A percentile compares a stretch with the other conserved stretches of the same genome.
phyloP scores from a whole-genome alignment of 192 early-diverging fungal genomes.

The Entophlyctis helioformis region DNA sequence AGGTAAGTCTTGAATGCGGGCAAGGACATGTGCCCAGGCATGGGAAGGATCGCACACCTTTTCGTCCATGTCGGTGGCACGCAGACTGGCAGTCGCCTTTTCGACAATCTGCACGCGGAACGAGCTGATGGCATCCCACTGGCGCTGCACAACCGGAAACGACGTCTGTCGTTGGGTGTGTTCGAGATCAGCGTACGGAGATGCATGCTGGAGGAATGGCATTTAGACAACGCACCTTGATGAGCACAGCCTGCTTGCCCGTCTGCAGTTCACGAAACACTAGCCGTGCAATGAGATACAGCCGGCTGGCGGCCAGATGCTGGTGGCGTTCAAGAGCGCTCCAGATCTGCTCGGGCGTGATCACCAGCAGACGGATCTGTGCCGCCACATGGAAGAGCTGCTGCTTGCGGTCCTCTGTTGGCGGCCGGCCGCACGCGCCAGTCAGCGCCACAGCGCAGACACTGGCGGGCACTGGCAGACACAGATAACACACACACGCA shows the following conservation, averaged over 20 bases:
- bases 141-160: constrained; percentile 72
- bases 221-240: constrained; percentile 6
- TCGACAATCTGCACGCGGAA: constrained; percentile 67
- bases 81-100: too few species aligned
- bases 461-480: not conserved
- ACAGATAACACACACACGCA: not conserved
- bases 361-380: constrained; percentile 70
- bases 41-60: too few species aligned
- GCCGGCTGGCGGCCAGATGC: constrained; percentile 57
- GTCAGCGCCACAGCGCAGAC: not conserved
- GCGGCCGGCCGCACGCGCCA: not conserved
- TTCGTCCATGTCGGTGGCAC: too few species aligned
- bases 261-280: constrained; percentile 57
- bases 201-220: not conserved
- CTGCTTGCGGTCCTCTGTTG: constrained; percentile 39
- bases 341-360: constrained; percentile 89
- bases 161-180: constrained; percentile 22
- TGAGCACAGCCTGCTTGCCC: constrained; percentile 21
- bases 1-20: too few species aligned
- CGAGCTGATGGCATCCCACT: constrained; percentile 72
- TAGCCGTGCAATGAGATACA: constrained; percentile 56
- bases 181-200: constrained; percentile 1
- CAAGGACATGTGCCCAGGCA: too few species aligned
- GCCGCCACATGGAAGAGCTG: constrained; percentile 58
- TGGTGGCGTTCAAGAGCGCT: constrained; percentile 54